These are phyloP conservation scores for Hypoxylon crocopeplum DNA, from an alignment of 495 filamentous ascomycete species.

Conservation along the genomic window DNA sequence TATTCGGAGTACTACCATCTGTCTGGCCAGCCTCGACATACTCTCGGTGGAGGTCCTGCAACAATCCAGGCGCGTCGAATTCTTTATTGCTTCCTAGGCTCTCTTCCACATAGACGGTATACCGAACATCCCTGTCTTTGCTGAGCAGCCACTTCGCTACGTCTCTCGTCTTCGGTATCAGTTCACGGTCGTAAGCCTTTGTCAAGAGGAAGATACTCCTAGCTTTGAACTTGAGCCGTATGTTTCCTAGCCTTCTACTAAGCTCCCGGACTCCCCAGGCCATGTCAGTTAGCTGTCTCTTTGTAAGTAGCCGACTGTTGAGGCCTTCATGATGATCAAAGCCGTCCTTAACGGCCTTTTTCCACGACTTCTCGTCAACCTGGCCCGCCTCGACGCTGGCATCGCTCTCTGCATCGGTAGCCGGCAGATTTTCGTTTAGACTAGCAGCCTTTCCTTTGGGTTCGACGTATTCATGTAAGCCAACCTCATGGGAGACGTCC, in stretches of 20 bases:
- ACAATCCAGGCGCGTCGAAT: conserved; percentile 71
- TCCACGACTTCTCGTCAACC: conserved; percentile 55
- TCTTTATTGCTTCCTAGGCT: conserved; percentile 70
- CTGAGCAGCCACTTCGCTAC: conserved; percentile 86
- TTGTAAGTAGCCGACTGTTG: conserved; percentile 74
- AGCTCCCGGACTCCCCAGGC: conserved; percentile 92
- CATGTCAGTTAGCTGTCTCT: conserved; percentile 94
- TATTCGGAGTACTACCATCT: conserved; percentile 50
- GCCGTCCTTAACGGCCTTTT: conserved; percentile 40
- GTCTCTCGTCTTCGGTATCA: conserved; percentile 81
- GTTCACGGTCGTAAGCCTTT: conserved; percentile 81
- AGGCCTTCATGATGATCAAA: conserved; percentile 42
- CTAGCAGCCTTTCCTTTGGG: conserved; percentile 38
- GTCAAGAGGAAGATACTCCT: conserved; percentile 86
- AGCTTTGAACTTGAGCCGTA: conserved; percentile 79
- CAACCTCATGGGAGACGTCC: conserved; percentile 40
- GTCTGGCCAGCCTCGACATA: conserved; percentile 36
- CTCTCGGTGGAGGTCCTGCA: conserved; percentile 50
- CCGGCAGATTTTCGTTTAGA: not conserved
- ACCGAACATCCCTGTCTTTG: conserved; percentile 68
- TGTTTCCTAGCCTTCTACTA: conserved; percentile 80
- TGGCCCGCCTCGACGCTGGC: conserved; percentile 44
- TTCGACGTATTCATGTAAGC: conserved; percentile 41
- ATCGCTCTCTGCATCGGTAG: conserved; percentile 38
- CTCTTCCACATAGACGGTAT: conserved; percentile 82